These are phyloP conservation scores for Sporisorium reilianum DNA, from an alignment of 1,284 basidiomycete species.

Conservation along the genomic window DNA sequence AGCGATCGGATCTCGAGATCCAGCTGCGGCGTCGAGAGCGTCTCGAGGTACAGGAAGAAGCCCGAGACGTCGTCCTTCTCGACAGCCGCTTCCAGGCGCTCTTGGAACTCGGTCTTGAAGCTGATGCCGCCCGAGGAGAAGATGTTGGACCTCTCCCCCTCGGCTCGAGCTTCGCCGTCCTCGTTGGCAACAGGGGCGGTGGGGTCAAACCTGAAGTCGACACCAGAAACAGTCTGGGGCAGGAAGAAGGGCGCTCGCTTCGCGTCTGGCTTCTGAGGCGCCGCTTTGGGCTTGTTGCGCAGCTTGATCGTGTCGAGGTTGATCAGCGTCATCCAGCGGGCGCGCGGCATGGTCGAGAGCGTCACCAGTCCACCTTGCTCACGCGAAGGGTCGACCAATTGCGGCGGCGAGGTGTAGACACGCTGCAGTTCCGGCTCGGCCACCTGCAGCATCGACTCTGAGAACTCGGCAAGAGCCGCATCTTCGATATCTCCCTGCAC, in stretches of 20 bases:
- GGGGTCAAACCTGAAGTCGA: conserved; percentile 46
- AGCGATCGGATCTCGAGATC: conserved; percentile 88
- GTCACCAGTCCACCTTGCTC: conserved; percentile 74
- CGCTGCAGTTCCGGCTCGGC: conserved; percentile 57
- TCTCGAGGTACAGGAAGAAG: conserved; percentile 88
- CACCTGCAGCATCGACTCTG: conserved; percentile 68
- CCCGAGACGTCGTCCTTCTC: conserved; percentile 45
- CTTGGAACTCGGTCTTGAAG: conserved; percentile 57
- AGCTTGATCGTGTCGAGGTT: conserved; percentile 95
- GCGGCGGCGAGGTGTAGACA: conserved; percentile 56
- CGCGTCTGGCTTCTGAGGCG: conserved; percentile 91
- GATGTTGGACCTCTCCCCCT: conserved; percentile 30
- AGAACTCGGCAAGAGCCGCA: conserved; percentile 81
- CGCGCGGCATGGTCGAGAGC: conserved; percentile 88
- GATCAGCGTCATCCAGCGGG: conserved; percentile 94
- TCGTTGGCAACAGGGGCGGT: conserved; percentile 10
- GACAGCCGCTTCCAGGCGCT: conserved; percentile 45
- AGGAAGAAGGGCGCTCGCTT: conserved; percentile 90
- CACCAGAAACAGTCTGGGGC: conserved; percentile 70
- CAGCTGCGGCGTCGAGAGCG: conserved; percentile 87
- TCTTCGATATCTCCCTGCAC: conserved; percentile 68
- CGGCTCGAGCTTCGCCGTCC: neutral
- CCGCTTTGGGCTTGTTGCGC: conserved; percentile 91
- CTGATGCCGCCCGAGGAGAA: conserved; percentile 42
- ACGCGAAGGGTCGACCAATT: conserved; percentile 72